Percentiles rank a stretch among this genome's conserved stretches.
phyloP scores from a whole-genome alignment of 2,329 filamentous ascomycete genomes.

The Aspergillus awamori region DNA sequence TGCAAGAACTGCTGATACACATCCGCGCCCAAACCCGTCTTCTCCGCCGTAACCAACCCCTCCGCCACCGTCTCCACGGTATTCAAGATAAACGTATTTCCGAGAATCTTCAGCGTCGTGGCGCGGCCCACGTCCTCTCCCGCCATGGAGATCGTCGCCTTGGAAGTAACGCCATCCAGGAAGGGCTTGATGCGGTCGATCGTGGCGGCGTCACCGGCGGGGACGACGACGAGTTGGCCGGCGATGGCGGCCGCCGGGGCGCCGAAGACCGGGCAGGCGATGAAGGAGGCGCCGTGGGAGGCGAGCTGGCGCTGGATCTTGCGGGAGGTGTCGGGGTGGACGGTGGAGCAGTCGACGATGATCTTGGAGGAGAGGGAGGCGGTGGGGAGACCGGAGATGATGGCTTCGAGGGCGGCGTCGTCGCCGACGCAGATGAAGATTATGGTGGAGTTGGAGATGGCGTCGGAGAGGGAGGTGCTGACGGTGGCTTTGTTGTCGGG shows the following conservation, averaged over 20 bases:
- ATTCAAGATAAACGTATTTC: conserved; percentile 83
- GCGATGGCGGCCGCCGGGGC: conserved; percentile 54
- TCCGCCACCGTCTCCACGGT: conserved; percentile 81
- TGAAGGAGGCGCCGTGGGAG: conserved; percentile 68
- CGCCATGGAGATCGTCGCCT: conserved; percentile 69
- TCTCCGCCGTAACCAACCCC: conserved; percentile 77
- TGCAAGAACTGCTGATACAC: conserved; percentile 73
- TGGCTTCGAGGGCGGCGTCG: conserved; percentile 70
- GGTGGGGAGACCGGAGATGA: conserved; percentile 56
- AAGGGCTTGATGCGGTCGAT: conserved; percentile 70
- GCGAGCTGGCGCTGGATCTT: conserved; percentile 61
- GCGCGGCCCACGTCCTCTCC: conserved; percentile 71
- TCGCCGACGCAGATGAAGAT: conserved; percentile 81
- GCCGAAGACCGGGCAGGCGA: conserved; percentile 65
- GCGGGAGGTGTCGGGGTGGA: conserved; percentile 80
- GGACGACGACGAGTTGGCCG: conserved; percentile 72
- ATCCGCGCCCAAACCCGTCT: conserved; percentile 71
- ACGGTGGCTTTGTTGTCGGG: conserved; percentile 65
- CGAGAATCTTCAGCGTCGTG: conserved; percentile 75
- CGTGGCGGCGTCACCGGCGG: conserved; percentile 64
- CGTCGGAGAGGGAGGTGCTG: conserved; percentile 65
- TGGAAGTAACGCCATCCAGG: conserved; percentile 71
- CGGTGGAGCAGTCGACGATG: conserved; percentile 84
- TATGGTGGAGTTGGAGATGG: conserved; percentile 70
- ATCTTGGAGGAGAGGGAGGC: conserved; percentile 68